These are phyloP conservation scores for Sicyos edulis DNA, from an alignment of 306 rosid genomes.

Conservation along the genomic window DNA sequence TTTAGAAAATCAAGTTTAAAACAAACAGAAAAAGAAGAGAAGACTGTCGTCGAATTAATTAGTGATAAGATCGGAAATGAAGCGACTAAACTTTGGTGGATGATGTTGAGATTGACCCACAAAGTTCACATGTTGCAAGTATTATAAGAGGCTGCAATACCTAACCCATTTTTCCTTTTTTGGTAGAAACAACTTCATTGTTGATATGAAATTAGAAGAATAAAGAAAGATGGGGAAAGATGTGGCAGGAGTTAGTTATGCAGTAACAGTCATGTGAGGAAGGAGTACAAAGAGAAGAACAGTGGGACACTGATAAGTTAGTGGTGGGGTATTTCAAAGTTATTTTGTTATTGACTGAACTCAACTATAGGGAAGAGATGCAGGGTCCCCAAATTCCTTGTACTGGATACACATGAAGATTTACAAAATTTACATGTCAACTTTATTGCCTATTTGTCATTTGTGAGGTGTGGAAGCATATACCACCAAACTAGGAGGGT, in stretches of 20 bases:
- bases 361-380: not conserved
- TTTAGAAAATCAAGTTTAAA: too few species aligned
- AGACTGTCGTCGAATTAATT: too few species aligned
- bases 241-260: not conserved
- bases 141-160: not conserved
- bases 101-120: conserved; percentile 3
- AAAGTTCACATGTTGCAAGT: not conserved
- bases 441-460: not conserved
- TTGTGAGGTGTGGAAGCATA: not conserved
- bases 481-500: not conserved
- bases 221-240: not conserved
- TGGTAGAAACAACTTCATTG: not conserved
- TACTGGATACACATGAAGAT: not conserved
- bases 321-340: conserved; percentile 13
- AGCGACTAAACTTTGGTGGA: not conserved
- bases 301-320: not conserved
- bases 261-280: not conserved
- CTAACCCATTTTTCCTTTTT: not conserved
- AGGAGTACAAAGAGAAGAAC: not conserved
- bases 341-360: conserved; percentile 9
- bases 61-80: too few species aligned
- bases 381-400: not conserved
- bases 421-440: not conserved
- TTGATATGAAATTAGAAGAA: not conserved
- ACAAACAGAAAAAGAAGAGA: too few species aligned